These are phyloP conservation scores for Phytopythium ostracodes DNA, from an alignment of 352 stramenopile species.

Conservation along the genomic window DNA sequence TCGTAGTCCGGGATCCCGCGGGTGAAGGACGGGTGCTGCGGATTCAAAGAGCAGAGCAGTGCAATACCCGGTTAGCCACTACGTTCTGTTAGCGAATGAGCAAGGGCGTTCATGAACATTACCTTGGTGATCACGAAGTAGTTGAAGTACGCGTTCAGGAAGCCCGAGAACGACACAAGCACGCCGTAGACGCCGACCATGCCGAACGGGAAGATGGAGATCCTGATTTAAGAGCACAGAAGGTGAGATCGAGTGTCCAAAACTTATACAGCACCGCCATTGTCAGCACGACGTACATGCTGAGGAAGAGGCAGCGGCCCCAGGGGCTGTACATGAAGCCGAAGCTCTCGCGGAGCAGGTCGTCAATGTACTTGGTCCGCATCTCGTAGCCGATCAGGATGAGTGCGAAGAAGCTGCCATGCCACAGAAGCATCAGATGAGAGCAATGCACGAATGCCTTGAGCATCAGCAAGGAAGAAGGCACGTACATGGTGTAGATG, in stretches of 20 bases:
- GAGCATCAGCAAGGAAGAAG: conserved; percentile 5
- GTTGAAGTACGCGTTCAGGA: conserved; percentile 88
- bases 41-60: background rate
- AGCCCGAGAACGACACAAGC: conserved; percentile 70
- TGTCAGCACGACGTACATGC: conserved; percentile 61
- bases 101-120: background rate
- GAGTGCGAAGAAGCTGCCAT: conserved; percentile 71
- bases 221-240: conserved; percentile 27
- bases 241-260: background rate
- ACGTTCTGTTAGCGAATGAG: background rate
- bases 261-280: background rate
- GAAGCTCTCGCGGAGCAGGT: conserved; percentile 71
- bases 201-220: conserved; percentile 87
- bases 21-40: conserved; percentile 76
- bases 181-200: conserved; percentile 82
- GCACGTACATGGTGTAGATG: conserved; percentile 81
- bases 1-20: conserved; percentile 81
- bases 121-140: conserved; percentile 88
- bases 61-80: background rate
- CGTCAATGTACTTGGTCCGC: conserved; percentile 62
- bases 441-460: background rate
- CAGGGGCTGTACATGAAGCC: conserved; percentile 89
- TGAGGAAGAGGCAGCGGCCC: conserved; percentile 82
- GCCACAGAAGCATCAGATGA: conserved; percentile 4
- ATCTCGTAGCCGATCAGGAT: conserved; percentile 84